Evolutionary conservation across 2,329 filamentous ascomycete species (phyloP).

Genomic region (Nemania bipapillata): DNA sequence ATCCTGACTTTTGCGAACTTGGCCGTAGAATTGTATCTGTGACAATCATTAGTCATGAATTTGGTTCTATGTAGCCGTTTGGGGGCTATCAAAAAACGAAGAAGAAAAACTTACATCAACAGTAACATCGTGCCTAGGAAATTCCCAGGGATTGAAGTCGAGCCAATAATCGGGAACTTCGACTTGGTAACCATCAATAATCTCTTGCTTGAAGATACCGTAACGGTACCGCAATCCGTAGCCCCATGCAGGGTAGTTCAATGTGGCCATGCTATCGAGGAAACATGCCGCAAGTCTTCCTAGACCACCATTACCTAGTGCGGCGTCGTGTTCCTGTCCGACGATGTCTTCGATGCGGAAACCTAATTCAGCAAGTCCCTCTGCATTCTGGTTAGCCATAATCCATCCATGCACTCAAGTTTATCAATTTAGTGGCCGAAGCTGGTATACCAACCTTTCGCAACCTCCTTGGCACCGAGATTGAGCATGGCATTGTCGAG

Average conservation of each 20-base stretch:
- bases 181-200: constrained; percentile 96
- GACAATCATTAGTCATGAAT: constrained; percentile 7
- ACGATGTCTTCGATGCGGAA: constrained; percentile 98
- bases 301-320: constrained; percentile 93
- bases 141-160: constrained; percentile 99
- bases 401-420: too few species aligned
- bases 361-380: constrained; percentile 86
- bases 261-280: constrained; percentile 91
- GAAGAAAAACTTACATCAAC: constrained; percentile 77
- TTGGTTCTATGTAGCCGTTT: not conserved
- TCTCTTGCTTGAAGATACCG: constrained; percentile 99
- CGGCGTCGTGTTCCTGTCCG: constrained; percentile 93
- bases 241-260: constrained; percentile 97
- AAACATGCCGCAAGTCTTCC: constrained; percentile 96
- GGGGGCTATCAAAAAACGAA: too few species aligned
- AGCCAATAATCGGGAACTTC: constrained; percentile 99
- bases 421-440: not conserved
- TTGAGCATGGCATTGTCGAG: constrained; percentile 99
- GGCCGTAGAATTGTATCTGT: constrained; percentile 90
- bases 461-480: constrained; percentile 84
- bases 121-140: constrained; percentile 91
- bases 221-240: constrained; percentile 96
- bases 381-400: constrained; percentile 57
- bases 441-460: constrained; percentile 69
- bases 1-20: constrained; percentile 79